Base-by-base conservation (phyloP, 2,329 filamentous ascomycete species). In the Sordariomycetes sp. region DNA sequence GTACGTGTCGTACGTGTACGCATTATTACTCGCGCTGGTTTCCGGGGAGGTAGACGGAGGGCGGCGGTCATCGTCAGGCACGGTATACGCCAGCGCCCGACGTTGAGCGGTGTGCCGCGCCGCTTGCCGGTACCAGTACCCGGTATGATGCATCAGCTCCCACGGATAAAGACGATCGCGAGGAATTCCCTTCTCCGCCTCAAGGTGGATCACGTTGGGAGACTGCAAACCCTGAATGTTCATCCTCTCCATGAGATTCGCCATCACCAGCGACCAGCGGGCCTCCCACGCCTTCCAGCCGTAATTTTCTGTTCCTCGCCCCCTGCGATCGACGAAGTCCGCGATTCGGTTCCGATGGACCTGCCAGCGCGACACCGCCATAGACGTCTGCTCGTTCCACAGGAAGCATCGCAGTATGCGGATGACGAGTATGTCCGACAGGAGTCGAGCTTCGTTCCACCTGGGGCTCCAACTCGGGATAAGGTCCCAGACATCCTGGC, bases 241-340 rank as follows among this genome's bases (percentile, higher is more conserved):
- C 28, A 76, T 72, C 60, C 75, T 79, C 60, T 81, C 76, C 20
- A 85, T 76, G 60, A 85, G 65, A 52, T 80, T 74, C 2, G 80
- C 82, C 82, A 86, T 85, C 13, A 82, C 71, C 24, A 73, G 73
- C 17, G 80, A 77, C 82, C 82, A 86, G 58, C 88, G 80, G 48
- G 89, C 84, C 71, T 96, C 87, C 91, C 92, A 99, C 1, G 92
- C 91, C 65, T 90, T 82, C 89, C 91, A 97, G 6, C 90, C 89
- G 68, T 97, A 97, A 62, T 89, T 95, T 35, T 84, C 82, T 2
- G 89, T 90, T 0, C 92, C 92, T 63, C 89, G 89, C 3, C 90
- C 91, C 62, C 87, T 84, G 20, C 88, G 80, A 65, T 96, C 89
- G 17, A 96, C 76, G 56, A 96, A 81, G 63, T 89, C 86, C 57